A percentile compares a stretch with the other conserved stretches of the same genome.
Evolutionary conservation across 2,329 filamentous ascomycete species (phyloP).

Genomic region (Cladosporium velox): DNA sequence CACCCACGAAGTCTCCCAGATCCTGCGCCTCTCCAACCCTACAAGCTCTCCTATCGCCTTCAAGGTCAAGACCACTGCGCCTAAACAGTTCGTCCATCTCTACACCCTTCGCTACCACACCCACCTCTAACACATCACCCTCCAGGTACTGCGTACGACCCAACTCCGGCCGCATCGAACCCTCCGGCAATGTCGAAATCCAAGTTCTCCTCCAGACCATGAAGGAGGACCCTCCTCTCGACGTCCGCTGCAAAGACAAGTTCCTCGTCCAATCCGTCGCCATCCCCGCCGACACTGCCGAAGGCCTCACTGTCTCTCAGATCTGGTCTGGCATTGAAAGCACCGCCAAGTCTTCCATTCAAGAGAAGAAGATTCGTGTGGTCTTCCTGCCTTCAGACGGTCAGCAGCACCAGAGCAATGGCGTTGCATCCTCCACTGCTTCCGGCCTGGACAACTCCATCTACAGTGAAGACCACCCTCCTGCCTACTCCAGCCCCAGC

Average conservation of each 20-base stretch:
- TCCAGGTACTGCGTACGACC: constrained; percentile 93
- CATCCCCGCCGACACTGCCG: constrained; percentile 74
- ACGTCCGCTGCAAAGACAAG: constrained; percentile 94
- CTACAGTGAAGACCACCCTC: constrained; percentile 45
- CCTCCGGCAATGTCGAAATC: constrained; percentile 86
- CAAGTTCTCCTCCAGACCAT: constrained; percentile 97
- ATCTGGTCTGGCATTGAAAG: constrained; percentile 78
- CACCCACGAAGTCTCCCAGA: constrained; percentile 64
- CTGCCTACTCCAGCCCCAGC: constrained; percentile 59
- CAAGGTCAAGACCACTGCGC: constrained; percentile 96
- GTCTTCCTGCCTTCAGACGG: constrained; percentile 72
- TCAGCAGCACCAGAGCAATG: constrained; percentile 29
- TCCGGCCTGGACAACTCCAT: constrained; percentile 22
- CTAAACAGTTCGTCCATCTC: constrained; percentile 79
- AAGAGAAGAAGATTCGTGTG: constrained; percentile 96
- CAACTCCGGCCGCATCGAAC: constrained; percentile 94
- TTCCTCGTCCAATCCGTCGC: constrained; percentile 92
- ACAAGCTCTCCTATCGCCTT: constrained; percentile 63
- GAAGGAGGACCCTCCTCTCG: constrained; percentile 86
- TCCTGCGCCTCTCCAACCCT: constrained; percentile 60
- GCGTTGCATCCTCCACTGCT: constrained; percentile 27
- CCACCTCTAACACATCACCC: background rate
- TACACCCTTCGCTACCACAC: background rate
- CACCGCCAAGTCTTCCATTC: constrained; percentile 72
- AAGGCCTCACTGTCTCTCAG: constrained; percentile 75